Percentiles rank a stretch among this genome's conserved stretches.
These are phyloP conservation scores for Centrapalus pauciflorus DNA, from an alignment of 129 eudicot species.

Conservation along the genomic window DNA sequence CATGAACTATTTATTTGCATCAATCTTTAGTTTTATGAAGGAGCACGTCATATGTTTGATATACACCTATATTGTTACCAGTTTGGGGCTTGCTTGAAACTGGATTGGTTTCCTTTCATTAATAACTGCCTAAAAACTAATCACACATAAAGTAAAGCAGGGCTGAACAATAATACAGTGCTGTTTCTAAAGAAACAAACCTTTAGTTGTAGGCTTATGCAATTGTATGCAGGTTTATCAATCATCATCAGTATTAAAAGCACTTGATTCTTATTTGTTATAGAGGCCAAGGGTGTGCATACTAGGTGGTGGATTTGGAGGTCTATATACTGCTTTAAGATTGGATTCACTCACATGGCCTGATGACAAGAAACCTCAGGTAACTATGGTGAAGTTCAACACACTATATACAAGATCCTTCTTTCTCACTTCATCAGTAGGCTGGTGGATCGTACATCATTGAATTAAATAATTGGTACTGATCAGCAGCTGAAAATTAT, in stretches of 20 bases:
- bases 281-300: constrained; percentile 98
- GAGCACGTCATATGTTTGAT: not conserved
- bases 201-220: not conserved
- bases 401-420: not conserved
- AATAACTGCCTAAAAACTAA: not conserved
- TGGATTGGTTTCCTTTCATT: not conserved
- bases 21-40: not conserved
- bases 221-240: not conserved
- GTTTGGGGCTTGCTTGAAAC: not conserved
- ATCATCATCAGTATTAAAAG: not conserved
- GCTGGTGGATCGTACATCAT: constrained; percentile 2
- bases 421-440: not conserved
- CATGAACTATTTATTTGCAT: too few relatives aligned
- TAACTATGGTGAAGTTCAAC: constrained; percentile 17
- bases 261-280: constrained; percentile 5
- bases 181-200: not conserved
- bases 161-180: not conserved
- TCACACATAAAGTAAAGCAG: not conserved
- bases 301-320: constrained; percentile 99
- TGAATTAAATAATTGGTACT: not conserved
- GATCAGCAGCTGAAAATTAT: not conserved
- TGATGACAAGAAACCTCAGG: constrained; percentile 96
- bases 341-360: constrained; percentile 97
- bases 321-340: constrained; percentile 92
- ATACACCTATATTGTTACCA: not conserved